Conservation (phyloP, 208 protist genomes). For the Crithidia bombi region DNA sequence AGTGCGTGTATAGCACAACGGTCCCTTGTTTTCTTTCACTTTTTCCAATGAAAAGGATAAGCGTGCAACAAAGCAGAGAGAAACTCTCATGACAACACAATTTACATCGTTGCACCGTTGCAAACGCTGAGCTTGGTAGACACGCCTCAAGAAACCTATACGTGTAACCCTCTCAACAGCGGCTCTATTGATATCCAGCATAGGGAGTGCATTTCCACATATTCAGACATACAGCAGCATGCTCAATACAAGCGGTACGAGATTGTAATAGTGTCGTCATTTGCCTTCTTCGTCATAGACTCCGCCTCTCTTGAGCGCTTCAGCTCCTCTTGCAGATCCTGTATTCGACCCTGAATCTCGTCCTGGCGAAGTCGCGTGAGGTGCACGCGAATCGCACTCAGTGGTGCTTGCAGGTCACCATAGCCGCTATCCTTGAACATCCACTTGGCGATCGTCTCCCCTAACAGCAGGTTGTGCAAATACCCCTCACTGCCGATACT, state of each 20-base stretch:
- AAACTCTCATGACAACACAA: too few relatives aligned
- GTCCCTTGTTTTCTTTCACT: too few relatives aligned
- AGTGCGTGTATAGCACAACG: too few relatives aligned
- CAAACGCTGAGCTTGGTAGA: too few relatives aligned
- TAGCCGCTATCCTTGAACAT: constrained; percentile 91
- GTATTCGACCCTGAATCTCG: constrained; percentile 49
- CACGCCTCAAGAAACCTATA: too few relatives aligned
- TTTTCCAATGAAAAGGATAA: too few relatives aligned
- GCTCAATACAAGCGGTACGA: constrained; percentile 76
- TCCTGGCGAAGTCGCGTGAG: constrained; percentile 74
- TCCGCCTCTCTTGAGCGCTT: constrained; percentile 25
- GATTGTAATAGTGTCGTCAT: constrained; percentile 53
- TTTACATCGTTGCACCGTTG: too few relatives aligned
- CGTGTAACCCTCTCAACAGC: too few relatives aligned
- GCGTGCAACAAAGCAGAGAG: too few relatives aligned
- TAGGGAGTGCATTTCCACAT: background rate
- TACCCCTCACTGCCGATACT: constrained; percentile 90
- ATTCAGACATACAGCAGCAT: background rate
- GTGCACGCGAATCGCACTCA: constrained; percentile 80
- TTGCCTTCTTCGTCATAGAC: background rate
- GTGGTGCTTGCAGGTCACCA: constrained; percentile 69
- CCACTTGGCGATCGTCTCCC: constrained; percentile 88
- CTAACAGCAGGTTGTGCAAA: constrained; percentile 82
- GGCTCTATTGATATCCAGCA: too few relatives aligned
- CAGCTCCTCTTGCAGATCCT: constrained; percentile 48